These are phyloP conservation scores for Kuraishia borneana DNA, from an alignment of 805 yeast species.

Conservation along the genomic window DNA sequence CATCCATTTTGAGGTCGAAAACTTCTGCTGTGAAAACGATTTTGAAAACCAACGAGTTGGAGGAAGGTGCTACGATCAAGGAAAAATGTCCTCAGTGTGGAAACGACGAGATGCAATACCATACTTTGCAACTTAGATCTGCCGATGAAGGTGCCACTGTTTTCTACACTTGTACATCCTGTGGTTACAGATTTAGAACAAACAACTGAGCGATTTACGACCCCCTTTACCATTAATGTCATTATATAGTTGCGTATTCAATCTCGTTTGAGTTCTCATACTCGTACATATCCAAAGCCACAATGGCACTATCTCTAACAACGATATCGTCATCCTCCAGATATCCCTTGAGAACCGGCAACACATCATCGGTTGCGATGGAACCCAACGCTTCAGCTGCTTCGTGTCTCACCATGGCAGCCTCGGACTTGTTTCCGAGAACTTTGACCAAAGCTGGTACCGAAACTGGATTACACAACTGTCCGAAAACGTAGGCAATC, in stretches of 20 bases:
- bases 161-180: constrained; percentile 87
- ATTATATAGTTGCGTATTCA: constrained; percentile 49
- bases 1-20: constrained; percentile 70
- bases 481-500: constrained; percentile 97
- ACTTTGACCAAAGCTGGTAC: constrained; percentile 83
- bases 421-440: constrained; percentile 66
- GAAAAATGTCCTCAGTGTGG: constrained; percentile 99
- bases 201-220: constrained; percentile 45
- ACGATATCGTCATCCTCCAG: constrained; percentile 77
- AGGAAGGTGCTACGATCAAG: constrained; percentile 93
- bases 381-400: constrained; percentile 98
- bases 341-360: constrained; percentile 75
- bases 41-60: constrained; percentile 64
- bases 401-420: constrained; percentile 98
- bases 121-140: constrained; percentile 89
- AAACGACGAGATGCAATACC: constrained; percentile 95
- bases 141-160: constrained; percentile 99
- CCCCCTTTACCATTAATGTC: not conserved
- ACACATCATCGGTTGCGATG: constrained; percentile 90
- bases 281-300: constrained; percentile 97
- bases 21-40: constrained; percentile 86
- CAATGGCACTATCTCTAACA: constrained; percentile 93
- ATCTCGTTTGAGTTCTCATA: constrained; percentile 78
- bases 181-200: constrained; percentile 91
- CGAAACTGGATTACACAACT: constrained; percentile 84